Evolutionary conservation across 768 basidiomycete genomes (phyloP), one percentile per base, ranked within the genome.

Genomic region (Sutorius australiensis): DNA sequence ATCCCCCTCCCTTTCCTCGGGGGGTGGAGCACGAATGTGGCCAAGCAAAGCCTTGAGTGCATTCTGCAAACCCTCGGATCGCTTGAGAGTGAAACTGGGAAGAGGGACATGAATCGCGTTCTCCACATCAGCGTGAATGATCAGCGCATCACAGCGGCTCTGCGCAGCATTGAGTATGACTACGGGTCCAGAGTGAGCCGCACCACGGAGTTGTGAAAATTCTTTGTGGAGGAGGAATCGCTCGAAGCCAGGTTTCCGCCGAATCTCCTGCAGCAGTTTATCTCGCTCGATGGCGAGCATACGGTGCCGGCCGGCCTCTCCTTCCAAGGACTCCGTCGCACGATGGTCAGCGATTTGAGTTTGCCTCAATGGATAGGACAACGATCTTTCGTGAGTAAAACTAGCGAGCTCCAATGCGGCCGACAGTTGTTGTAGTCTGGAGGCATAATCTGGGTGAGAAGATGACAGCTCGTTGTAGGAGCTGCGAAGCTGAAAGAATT

Each of bases 401-500:
- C n/a, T 10, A 8, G 36, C 36, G 5, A 1, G 37, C 6, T 52
- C 55, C 11, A 59, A 42, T 2, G 41, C 33, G 9, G 5, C 1
- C 1, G 57, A 58, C 5, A 58, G 24, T 19, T 45, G 21, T 5
- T 1, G 27, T 14, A 59, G 50, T 43, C 40, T 36, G 17, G 21
- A 19, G 2, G 59, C 53, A n/a, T 53, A 43, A n/a, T 46, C 52
- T 11, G 60, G 60, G 28, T 47, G 16, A 0, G 13, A n/a, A 12
- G 40, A 24, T 1, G 48, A 33, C 7, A 60, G 27, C 9, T 60
- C 54, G 4, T 48, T 38, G 1, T 34, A 34, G 5, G 58, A 49
- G 13, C 30, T 50, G 21, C 54, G 58, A 16, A 60, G 59, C 30
- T 51, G 51, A 11, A 60, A 44, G 7, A 55, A 9, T 17, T 59